Evolutionary conservation across 805 yeast species (phyloP).

Genomic region (Kuraishia capsulata): DNA sequence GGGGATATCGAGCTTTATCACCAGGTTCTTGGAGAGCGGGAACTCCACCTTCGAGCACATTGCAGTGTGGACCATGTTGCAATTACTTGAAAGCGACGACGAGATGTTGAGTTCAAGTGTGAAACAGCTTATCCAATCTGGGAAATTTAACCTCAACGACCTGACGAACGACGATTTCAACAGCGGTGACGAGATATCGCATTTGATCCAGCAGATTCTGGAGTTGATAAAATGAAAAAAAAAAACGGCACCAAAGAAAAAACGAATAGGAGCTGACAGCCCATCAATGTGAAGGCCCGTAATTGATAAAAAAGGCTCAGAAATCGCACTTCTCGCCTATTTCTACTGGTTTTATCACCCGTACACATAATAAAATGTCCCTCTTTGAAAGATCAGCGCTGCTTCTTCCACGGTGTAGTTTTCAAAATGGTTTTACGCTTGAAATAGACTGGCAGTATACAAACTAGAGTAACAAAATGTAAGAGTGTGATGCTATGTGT

Average conservation of each 20-base stretch:
- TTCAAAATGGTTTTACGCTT: no score
- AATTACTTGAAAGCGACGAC: slow-evolving; percentile 82
- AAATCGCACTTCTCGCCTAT: background rate
- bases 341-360: no score
- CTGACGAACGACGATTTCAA: slow-evolving; percentile 21
- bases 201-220: slow-evolving; percentile 25
- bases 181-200: slow-evolving; percentile 26
- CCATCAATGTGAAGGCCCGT: no score
- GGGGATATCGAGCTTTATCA: slow-evolving; percentile 79
- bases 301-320: background rate
- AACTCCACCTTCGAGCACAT: slow-evolving; percentile 96
- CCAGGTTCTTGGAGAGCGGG: slow-evolving; percentile 69
- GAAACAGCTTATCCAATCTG: slow-evolving; percentile 21
- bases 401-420: no score
- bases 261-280: background rate
- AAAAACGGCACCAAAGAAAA: background rate
- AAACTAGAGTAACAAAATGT: no score
- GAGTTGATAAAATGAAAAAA: slow-evolving; percentile 19
- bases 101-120: slow-evolving; percentile 36
- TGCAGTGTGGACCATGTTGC: slow-evolving; percentile 94
- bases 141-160: slow-evolving; percentile 21
- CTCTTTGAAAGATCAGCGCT: no score
- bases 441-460: no score
- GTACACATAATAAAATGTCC: no score
- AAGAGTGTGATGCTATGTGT: no score